Evolutionary conservation across 2,329 filamentous ascomycete species (phyloP).

Genomic region (Emergomyces pasteurianus): DNA sequence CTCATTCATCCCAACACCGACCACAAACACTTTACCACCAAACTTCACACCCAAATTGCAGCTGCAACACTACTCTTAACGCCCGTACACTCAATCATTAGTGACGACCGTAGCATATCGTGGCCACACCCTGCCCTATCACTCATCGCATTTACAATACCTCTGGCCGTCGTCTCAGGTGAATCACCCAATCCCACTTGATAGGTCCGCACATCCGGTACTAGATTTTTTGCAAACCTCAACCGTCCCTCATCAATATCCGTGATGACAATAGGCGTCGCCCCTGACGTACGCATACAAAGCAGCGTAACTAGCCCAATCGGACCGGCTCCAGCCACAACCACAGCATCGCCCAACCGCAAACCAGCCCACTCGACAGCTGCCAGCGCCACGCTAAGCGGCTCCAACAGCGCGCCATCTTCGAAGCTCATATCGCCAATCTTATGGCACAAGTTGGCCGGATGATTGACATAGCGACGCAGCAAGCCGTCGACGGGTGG

Average conservation of each 20-base stretch:
- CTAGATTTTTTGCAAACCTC: slow-evolving; percentile 71
- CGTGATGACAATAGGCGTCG: slow-evolving; percentile 82
- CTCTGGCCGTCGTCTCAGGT: slow-evolving; percentile 58
- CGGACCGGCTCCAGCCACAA: slow-evolving; percentile 86
- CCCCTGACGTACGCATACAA: slow-evolving; percentile 74
- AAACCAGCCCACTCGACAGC: slow-evolving; percentile 75
- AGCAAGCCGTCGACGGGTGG: slow-evolving; percentile 80
- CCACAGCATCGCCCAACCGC: slow-evolving; percentile 69
- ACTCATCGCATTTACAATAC: slow-evolving; percentile 58
- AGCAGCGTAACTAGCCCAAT: slow-evolving; percentile 85
- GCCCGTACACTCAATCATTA: slow-evolving; percentile 87
- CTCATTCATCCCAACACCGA: slow-evolving; percentile 89
- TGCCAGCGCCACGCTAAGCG: slow-evolving; percentile 76
- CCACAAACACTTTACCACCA: slow-evolving; percentile 92
- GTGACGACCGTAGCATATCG: slow-evolving; percentile 60
- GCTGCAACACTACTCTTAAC: slow-evolving; percentile 79
- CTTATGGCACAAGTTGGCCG: slow-evolving; percentile 90
- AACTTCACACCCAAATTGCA: slow-evolving; percentile 87
- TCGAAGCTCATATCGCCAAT: slow-evolving; percentile 87
- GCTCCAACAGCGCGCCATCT: slow-evolving; percentile 82
- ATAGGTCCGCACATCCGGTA: slow-evolving; percentile 68
- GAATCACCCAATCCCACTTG: slow-evolving; percentile 29
- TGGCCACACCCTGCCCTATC: slow-evolving; percentile 22
- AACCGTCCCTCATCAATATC: slow-evolving; percentile 84
- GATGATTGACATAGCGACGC: slow-evolving; percentile 88